phyloP scores from a whole-genome alignment of 805 yeast genomes.

The Torulaspora gathmanii region DNA sequence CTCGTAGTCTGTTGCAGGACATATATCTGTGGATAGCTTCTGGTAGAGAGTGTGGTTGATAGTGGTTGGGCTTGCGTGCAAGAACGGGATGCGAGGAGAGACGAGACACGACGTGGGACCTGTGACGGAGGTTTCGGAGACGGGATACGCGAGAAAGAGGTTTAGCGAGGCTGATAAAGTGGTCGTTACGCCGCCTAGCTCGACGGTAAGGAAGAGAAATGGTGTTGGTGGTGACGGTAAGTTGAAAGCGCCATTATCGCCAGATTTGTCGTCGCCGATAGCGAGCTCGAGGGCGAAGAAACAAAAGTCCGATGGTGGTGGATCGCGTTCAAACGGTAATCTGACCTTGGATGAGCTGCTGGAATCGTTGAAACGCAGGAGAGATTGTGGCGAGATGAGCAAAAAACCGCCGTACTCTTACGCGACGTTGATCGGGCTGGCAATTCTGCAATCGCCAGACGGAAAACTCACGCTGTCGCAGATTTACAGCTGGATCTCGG shows the following conservation, averaged over 20 bases:
- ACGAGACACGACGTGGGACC: background rate
- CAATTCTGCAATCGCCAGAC: conserved; percentile 73
- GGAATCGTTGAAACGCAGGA: conserved; percentile 23
- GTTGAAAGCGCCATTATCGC: conserved; percentile 27
- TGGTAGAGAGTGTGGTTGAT: background rate
- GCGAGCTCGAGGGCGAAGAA: conserved; percentile 29
- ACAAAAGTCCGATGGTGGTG: conserved; percentile 29
- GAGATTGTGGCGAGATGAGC: conserved; percentile 13
- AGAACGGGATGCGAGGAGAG: conserved; percentile 2
- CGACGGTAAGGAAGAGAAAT: conserved; percentile 19
- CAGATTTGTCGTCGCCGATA: conserved; percentile 34
- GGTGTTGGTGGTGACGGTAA: background rate
- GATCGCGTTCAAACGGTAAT: conserved; percentile 31
- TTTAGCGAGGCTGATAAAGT: conserved; percentile 9
- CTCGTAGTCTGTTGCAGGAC: background rate
- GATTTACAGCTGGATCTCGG: conserved; percentile 88
- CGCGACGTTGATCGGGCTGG: conserved; percentile 90
- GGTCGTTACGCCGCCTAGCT: conserved; percentile 31
- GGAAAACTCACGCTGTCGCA: conserved; percentile 73
- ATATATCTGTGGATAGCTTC: background rate
- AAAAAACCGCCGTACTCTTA: conserved; percentile 89
- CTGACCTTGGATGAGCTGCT: conserved; percentile 30
- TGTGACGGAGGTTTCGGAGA: background rate
- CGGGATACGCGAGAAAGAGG: conserved; percentile 11
- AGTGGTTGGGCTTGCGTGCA: background rate